phyloP scores from a whole-genome alignment of 305 asterid species.

The Fraxinus albicans region DNA sequence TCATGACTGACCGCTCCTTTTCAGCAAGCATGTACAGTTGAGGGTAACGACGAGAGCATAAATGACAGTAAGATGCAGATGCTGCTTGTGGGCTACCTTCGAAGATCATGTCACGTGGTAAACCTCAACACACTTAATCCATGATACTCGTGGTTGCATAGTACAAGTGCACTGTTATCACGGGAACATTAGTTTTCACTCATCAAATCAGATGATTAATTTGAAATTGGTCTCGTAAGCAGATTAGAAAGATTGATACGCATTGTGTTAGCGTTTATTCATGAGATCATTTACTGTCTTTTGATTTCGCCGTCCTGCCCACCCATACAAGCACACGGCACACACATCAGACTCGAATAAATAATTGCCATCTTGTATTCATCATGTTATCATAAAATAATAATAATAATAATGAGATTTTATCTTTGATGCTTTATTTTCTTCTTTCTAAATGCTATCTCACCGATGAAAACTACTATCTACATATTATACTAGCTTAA shows the following conservation, averaged over 20 bases:
- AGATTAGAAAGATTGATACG: not conserved
- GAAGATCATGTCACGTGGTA: slow-evolving; percentile 54
- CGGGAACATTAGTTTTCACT: not conserved
- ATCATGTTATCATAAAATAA: not conserved
- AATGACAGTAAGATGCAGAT: slow-evolving; percentile 51
- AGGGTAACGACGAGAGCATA: slow-evolving; percentile 29
- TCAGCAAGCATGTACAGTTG: slow-evolving; percentile 53
- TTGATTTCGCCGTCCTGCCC: not conserved
- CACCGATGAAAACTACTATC: not conserved
- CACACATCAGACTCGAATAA: not conserved
- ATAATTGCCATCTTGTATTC: not conserved
- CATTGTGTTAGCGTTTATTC: not conserved
- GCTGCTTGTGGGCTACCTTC: slow-evolving; percentile 66
- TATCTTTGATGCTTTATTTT: not conserved
- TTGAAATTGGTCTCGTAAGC: not conserved
- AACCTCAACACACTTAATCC: not conserved
- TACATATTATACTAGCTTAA: not conserved
- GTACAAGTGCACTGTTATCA: not conserved
- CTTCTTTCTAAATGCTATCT: not conserved
- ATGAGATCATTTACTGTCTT: not conserved
- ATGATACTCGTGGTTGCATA: not conserved
- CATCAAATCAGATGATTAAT: not conserved
- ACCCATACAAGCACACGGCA: not conserved
- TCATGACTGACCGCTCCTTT: slow-evolving; percentile 3
- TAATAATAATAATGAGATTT: not conserved